phyloP scores from a whole-genome alignment of 2,329 filamentous ascomycete species.

The Bipolaris victoriae region DNA sequence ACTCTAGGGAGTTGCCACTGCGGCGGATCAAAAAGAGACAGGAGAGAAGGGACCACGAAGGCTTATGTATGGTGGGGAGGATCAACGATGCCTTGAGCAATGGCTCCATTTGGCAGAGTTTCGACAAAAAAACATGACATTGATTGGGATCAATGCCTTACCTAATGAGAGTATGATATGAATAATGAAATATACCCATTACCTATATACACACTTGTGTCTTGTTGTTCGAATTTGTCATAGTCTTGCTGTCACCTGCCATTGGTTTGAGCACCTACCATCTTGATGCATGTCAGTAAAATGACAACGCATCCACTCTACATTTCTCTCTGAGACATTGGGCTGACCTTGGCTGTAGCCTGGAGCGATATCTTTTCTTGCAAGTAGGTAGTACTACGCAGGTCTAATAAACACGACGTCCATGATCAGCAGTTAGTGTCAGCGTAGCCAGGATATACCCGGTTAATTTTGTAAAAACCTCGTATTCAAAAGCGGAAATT shows the following conservation, averaged over 20 bases:
- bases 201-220: background rate
- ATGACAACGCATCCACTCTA: no score
- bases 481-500: no score
- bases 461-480: no score
- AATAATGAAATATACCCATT: conserved; percentile 24
- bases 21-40: background rate
- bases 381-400: no score
- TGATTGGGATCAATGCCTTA: conserved; percentile 15
- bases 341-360: no score
- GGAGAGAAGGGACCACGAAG: conserved; percentile 9
- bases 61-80: conserved; percentile 6
- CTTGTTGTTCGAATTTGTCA: background rate
- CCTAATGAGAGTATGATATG: conserved; percentile 26
- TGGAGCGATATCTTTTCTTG: no score
- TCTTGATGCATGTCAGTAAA: no score
- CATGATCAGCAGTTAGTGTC: no score
- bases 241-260: background rate
- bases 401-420: no score
- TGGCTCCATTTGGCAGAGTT: conserved; percentile 9
- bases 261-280: no score
- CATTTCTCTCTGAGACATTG: no score
- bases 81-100: conserved; percentile 16
- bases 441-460: no score
- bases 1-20: conserved; percentile 17
- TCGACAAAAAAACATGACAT: conserved; percentile 11